Evolutionary conservation across 2,329 filamentous ascomycete genomes (phyloP).

Genomic region (Fusarium nisikadoi): DNA sequence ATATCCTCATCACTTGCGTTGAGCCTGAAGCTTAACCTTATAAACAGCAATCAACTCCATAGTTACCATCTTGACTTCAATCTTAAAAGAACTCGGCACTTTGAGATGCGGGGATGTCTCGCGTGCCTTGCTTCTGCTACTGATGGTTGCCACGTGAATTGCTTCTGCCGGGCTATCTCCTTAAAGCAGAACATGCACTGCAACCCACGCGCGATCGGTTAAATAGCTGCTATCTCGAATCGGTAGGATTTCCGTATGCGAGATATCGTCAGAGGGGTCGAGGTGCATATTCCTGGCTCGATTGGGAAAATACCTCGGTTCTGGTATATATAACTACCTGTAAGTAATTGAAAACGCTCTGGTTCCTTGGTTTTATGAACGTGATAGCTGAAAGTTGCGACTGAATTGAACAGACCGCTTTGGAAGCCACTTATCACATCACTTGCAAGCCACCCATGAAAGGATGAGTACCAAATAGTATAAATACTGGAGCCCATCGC

Average conservation of each 20-base stretch:
- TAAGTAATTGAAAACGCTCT: neutral
- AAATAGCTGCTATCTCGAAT: neutral
- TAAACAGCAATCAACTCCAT: too few relatives aligned
- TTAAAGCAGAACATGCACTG: neutral
- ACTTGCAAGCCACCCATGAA: neutral
- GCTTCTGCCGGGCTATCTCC: neutral
- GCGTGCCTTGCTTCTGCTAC: neutral
- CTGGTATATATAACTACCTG: neutral
- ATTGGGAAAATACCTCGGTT: neutral
- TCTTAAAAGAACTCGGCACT: neutral
- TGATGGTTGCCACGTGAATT: neutral
- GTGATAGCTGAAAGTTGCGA: neutral
- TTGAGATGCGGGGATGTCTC: neutral
- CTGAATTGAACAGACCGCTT: neutral
- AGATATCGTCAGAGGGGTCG: neutral
- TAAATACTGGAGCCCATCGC: neutral
- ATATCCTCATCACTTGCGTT: too few relatives aligned
- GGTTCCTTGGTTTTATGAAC: neutral
- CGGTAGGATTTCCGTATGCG: neutral
- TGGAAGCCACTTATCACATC: neutral
- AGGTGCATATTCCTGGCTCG: neutral
- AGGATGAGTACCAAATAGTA: neutral
- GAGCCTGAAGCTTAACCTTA: too few relatives aligned
- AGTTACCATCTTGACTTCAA: neutral
- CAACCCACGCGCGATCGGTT: neutral